Conservation (phyloP, 1,139 yeast genomes). For the Magnusiomyces ingens region DNA sequence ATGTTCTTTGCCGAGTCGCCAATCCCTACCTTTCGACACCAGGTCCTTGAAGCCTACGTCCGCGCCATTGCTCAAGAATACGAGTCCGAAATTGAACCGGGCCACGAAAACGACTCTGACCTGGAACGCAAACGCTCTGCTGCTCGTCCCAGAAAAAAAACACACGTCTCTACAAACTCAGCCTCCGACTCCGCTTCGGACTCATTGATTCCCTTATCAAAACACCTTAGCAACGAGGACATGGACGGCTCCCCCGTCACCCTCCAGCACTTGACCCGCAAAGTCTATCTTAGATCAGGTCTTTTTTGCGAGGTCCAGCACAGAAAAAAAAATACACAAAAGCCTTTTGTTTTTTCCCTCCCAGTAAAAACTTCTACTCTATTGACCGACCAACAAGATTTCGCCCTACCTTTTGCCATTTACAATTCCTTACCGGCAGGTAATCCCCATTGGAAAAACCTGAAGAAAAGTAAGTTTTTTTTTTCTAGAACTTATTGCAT, state of each 20-base stretch:
- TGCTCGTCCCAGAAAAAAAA: not conserved
- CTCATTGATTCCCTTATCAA: not conserved
- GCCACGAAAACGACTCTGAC: not conserved
- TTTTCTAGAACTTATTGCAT: not conserved
- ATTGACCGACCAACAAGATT: slow-evolving; percentile 20
- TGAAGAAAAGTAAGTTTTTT: slow-evolving; percentile 24
- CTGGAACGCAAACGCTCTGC: not conserved
- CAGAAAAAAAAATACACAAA: slow-evolving; percentile 5
- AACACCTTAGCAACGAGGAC: not conserved
- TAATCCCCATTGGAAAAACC: slow-evolving; percentile 30
- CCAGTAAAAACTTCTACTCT: slow-evolving; percentile 19
- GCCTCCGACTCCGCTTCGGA: not conserved
- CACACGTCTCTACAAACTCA: not conserved
- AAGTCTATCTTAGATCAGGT: slow-evolving; percentile 11
- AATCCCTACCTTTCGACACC: slow-evolving; percentile 11
- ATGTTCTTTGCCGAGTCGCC: slow-evolving; percentile 8
- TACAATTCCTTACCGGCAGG: slow-evolving; percentile 25
- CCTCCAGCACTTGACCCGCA: not conserved
- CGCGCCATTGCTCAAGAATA: slow-evolving; percentile 10
- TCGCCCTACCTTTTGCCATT: slow-evolving; percentile 32
- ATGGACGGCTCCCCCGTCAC: not conserved
- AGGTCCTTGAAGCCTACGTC: slow-evolving; percentile 11
- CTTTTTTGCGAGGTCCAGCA: slow-evolving; percentile 9
- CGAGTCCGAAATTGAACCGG: slow-evolving; percentile 5
- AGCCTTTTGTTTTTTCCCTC: slow-evolving; percentile 21